Conservation (phyloP, 176 grass and related monocot species). For the Bolboschoenus planiculmis region DNA sequence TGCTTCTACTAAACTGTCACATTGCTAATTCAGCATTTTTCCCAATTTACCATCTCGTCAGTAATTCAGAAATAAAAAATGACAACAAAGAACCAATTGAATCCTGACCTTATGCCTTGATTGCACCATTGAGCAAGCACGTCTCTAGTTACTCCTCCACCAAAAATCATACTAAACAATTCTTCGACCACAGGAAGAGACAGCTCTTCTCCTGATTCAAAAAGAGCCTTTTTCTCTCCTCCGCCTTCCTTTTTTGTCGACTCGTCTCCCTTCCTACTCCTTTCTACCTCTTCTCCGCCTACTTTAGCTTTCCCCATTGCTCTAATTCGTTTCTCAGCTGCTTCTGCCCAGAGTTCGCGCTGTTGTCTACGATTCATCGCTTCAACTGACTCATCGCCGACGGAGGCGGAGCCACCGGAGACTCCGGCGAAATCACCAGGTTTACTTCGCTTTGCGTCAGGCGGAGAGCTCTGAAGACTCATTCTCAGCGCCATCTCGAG, state of each 20-base stretch:
- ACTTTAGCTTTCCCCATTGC: slow-evolving; percentile 26
- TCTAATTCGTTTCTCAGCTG: slow-evolving; percentile 67
- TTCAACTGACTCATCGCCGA: slow-evolving; percentile 51
- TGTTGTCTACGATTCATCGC: slow-evolving; percentile 52
- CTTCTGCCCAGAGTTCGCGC: slow-evolving; percentile 80
- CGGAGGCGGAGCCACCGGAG: slow-evolving; percentile 9
- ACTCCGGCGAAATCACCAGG: slow-evolving; percentile 20
- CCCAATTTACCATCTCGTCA: not conserved
- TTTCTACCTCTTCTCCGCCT: slow-evolving; percentile 10
- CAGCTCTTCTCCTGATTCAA: slow-evolving; percentile 46
- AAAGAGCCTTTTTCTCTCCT: not conserved
- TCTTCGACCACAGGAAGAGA: slow-evolving; percentile 45
- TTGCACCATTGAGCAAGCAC: slow-evolving; percentile 94
- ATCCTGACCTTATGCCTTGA: slow-evolving; percentile 81
- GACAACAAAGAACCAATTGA: not conserved
- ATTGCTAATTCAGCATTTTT: not conserved
- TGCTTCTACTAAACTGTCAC: not conserved
- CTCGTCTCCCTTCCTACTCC: slow-evolving; percentile 3
- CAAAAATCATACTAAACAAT: slow-evolving; percentile 75
- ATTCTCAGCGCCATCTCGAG: slow-evolving; percentile 92
- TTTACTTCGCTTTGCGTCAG: slow-evolving; percentile 90
- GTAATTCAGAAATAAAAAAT: slow-evolving; percentile 5
- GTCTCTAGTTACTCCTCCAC: slow-evolving; percentile 47
- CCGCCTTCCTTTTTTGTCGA: slow-evolving; percentile 8
- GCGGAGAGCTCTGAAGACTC: slow-evolving; percentile 80